Conservation (phyloP, 2,329 filamentous ascomycete species). For the Stachybotrys chlorohalonatus region DNA sequence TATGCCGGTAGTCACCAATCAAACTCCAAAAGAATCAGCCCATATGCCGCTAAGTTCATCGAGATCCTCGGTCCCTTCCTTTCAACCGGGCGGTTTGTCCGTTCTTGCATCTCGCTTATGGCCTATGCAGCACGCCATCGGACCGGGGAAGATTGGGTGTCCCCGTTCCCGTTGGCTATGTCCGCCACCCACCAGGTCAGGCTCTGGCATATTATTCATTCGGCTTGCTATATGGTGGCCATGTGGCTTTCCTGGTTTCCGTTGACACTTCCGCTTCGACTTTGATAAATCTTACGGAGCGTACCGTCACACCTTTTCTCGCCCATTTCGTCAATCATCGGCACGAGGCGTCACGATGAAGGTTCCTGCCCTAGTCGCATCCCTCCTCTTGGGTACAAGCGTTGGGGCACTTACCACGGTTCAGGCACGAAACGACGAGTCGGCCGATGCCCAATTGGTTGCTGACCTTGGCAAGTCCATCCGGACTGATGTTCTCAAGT, state of each 20-base stretch:
- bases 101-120: background rate
- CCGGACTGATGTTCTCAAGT: no score
- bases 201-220: background rate
- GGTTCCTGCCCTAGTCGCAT: background rate
- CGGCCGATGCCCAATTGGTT: no score
- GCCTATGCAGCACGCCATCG: background rate
- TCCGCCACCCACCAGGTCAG: background rate
- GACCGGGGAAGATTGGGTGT: background rate
- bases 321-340: background rate
- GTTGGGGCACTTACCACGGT: no score
- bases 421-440: no score
- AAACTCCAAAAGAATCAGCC: no score
- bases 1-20: no score
- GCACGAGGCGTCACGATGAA: background rate
- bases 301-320: background rate
- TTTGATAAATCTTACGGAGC: background rate
- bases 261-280: background rate
- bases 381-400: no score
- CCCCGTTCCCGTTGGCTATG: background rate
- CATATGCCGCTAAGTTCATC: background rate
- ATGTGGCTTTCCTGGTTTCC: background rate
- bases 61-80: background rate
- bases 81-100: background rate
- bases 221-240: background rate
- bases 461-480: no score